Conservation (phyloP, 768 basidiomycete genomes). For the Lentinula sp. region DNA sequence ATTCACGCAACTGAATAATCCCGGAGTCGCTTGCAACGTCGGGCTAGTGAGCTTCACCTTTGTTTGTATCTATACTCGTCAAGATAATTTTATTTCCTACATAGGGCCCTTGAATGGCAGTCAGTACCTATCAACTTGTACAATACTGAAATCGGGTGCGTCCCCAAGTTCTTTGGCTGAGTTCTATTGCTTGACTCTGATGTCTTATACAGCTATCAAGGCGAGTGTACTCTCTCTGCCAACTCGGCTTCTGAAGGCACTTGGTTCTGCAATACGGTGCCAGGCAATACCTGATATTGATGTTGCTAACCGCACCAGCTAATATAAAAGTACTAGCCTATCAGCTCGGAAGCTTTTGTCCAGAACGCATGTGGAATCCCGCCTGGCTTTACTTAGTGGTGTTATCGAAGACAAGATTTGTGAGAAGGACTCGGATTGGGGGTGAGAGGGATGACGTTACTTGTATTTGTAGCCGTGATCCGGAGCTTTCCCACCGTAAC, state of each 20-base stretch:
- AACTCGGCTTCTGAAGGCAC: background rate
- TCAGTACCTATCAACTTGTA: background rate
- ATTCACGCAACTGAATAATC: background rate
- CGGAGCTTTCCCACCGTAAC: too few relatives aligned
- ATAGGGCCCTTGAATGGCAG: background rate
- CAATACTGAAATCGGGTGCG: background rate
- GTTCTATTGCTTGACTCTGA: background rate
- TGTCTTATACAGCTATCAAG: background rate
- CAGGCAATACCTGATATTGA: background rate
- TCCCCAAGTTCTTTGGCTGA: background rate
- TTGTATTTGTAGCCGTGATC: too few relatives aligned
- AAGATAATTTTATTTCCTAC: background rate
- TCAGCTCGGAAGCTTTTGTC: background rate
- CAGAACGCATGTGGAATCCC: background rate
- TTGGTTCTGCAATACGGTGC: background rate
- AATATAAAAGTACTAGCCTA: background rate
- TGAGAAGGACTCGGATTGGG: too few relatives aligned
- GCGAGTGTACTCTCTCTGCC: background rate
- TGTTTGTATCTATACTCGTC: background rate
- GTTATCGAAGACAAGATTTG: too few relatives aligned
- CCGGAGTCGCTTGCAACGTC: background rate
- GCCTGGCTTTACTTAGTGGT: background rate
- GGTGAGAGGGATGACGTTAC: too few relatives aligned
- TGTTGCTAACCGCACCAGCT: background rate
- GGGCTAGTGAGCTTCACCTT: background rate